Evolutionary conservation across 2,329 filamentous ascomycete species (phyloP).

Genomic region (Epichloe sp.): DNA sequence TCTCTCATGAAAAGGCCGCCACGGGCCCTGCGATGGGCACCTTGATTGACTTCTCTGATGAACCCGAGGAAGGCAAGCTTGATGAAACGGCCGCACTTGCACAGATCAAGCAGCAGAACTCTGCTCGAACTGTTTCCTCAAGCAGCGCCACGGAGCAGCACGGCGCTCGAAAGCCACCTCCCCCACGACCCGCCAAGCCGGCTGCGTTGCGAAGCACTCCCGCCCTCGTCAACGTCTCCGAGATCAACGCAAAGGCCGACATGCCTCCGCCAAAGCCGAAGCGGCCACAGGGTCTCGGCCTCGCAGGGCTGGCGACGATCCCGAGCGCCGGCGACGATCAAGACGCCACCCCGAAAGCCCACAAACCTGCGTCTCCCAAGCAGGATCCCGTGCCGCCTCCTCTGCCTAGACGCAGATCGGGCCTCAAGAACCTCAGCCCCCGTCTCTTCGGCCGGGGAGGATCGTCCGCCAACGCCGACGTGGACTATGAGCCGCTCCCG

Average conservation of each 20-base stretch:
- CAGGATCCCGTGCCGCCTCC: slow-evolving; percentile 28
- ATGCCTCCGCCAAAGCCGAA: slow-evolving; percentile 23
- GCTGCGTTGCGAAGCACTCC: slow-evolving; percentile 35
- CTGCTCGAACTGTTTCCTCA: slow-evolving; percentile 5
- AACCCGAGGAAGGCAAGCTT: slow-evolving; percentile 26
- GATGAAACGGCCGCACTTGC: slow-evolving; percentile 21
- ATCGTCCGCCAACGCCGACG: slow-evolving; percentile 23
- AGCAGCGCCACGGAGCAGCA: slow-evolving; percentile 19
- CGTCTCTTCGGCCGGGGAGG: slow-evolving; percentile 17
- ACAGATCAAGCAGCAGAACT: slow-evolving; percentile 14
- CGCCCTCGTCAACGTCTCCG: slow-evolving; percentile 11
- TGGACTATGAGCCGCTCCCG: slow-evolving; percentile 28
- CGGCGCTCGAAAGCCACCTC: slow-evolving; percentile 26
- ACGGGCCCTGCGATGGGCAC: slow-evolving; percentile 37
- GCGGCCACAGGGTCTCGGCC: slow-evolving; percentile 18
- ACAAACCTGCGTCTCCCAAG: slow-evolving; percentile 11
- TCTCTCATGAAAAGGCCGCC: slow-evolving; percentile 13
- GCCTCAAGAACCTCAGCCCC: slow-evolving; percentile 21
- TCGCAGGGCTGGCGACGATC: slow-evolving; percentile 22
- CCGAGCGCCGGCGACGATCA: background rate
- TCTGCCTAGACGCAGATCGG: slow-evolving; percentile 32
- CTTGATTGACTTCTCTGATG: slow-evolving; percentile 47
- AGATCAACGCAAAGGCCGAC: background rate
- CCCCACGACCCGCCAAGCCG: slow-evolving; percentile 44
- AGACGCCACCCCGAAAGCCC: slow-evolving; percentile 22